These are phyloP conservation scores for Penicillium paradoxum DNA, from an alignment of 495 filamentous ascomycete species.

Conservation along the genomic window DNA sequence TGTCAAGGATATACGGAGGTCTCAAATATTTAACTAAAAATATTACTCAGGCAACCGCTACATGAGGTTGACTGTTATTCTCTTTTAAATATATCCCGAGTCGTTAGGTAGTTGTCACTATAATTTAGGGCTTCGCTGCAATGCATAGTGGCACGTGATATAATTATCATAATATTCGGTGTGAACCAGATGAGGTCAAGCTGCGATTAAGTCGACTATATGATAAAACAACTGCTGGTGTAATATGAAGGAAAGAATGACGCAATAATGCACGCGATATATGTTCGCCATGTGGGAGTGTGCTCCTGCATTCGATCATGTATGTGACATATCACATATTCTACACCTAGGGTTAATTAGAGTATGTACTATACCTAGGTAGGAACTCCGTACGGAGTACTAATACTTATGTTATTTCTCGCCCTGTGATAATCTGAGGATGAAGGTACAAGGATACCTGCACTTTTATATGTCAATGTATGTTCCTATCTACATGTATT, in stretches of 20 bases:
- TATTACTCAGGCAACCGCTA: no score
- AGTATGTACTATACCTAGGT: not conserved
- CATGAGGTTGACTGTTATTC: no score
- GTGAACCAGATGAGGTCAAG: not conserved
- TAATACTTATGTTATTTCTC: no score
- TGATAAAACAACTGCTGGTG: not conserved
- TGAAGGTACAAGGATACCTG: no score
- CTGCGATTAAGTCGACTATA: not conserved
- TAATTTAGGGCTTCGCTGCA: not conserved
- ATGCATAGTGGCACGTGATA: slow-evolving; percentile 1
- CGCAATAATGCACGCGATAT: not conserved
- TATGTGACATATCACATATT: not conserved
- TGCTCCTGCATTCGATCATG: not conserved
- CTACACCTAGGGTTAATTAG: not conserved
- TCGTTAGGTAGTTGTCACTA: not conserved
- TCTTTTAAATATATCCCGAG: no score
- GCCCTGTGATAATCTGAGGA: no score
- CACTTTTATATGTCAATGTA: no score
- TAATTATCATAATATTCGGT: not conserved
- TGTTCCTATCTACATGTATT: no score
- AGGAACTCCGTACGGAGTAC: no score
- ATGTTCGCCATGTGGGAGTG: not conserved
- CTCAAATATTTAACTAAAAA: no score
- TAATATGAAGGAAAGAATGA: not conserved
- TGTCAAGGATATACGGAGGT: no score